Evolutionary conservation across 352 stramenopile species (phyloP), one percentile per base, ranked within the genome.

Genomic region (Bremia lactucae): DNA sequence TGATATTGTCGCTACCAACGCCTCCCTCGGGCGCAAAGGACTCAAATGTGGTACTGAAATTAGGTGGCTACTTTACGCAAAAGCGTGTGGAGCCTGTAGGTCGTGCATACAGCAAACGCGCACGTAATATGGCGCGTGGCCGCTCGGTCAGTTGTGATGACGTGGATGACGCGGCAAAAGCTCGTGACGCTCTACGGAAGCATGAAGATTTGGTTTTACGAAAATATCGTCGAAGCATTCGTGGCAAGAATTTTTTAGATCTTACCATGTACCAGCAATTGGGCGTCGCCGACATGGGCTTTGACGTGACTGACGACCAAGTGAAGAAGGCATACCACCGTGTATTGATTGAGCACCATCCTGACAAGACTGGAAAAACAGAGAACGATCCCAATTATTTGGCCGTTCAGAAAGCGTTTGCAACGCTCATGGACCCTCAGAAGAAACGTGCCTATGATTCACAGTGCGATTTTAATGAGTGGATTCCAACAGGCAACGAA

Each of bases 311-410:
- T 21, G 77, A 87, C 26, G 73, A 87, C 0, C 72, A 87, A 56
- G 70, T 90, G 55, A 91, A 91, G 63, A 89, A 90, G 58, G 78
- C 76, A 15, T 94, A 91, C 65, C 78, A 89, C 53, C 79, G 79
- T 44, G 81, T 90, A 35, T 55, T 94, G 8, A 91, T 91, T 24
- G 79, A 90, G 52, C 78, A 94, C 65, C 81, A 90, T 61, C 75
- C 81, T 13, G 74, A 89, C 60, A 89, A 91, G 60, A 94, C 81
- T 25, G 67, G 82, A 40, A 90, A 90, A 63, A 87, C 80, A 18
- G 78, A 94, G 62, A 91, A 94, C 54, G 74, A 90, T 53, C 78
- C 81, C 2, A 94, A 94, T 70, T 89, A 90, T 46, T 43, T 94
- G 44, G 81, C 81, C 0, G 81, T 89, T 22, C 76, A 91, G 49